These are phyloP conservation scores for Blastomyces parvus DNA, from an alignment of 2,329 filamentous ascomycete species.

Conservation along the genomic window DNA sequence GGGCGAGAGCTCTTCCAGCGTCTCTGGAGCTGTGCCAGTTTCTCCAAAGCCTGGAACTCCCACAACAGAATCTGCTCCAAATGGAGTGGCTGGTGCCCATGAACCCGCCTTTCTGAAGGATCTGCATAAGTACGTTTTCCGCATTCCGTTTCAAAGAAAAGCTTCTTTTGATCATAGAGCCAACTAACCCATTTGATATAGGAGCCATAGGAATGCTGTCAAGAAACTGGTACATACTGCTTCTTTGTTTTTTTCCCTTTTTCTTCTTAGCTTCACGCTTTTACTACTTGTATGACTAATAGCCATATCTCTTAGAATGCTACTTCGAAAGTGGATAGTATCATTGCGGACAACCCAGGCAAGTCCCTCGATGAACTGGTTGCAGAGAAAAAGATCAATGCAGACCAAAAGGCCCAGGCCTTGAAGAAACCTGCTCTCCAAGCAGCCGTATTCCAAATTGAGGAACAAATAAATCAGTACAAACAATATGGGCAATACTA, in stretches of 20 bases:
- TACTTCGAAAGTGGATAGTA: conserved; percentile 51
- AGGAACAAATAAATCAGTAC: conserved; percentile 53
- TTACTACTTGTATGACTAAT: background rate
- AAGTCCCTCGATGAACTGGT: conserved; percentile 55
- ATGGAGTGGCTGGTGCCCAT: conserved; percentile 48
- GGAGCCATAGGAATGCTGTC: conserved; percentile 80
- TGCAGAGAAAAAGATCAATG: conserved; percentile 53
- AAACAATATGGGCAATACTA: conserved; percentile 51
- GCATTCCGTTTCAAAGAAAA: background rate
- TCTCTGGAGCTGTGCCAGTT: conserved; percentile 37
- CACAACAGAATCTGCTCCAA: conserved; percentile 40
- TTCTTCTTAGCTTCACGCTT: background rate
- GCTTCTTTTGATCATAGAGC: conserved; percentile 13
- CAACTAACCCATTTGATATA: conserved; percentile 29
- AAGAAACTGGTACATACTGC: conserved; percentile 95
- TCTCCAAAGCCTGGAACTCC: conserved; percentile 21
- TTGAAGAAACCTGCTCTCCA: conserved; percentile 55
- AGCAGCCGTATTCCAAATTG: conserved; percentile 45
- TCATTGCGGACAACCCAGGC: conserved; percentile 51
- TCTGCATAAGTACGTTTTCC: conserved; percentile 65
- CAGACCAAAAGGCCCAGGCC: conserved; percentile 54
- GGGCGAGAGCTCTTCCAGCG: conserved; percentile 41
- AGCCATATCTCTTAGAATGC: conserved; percentile 36
- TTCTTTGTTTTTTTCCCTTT: conserved; percentile 16
- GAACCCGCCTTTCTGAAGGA: conserved; percentile 81